These are phyloP conservation scores for Begonia fuchsioides DNA, from an alignment of 306 rosid genomes.

Conservation along the genomic window DNA sequence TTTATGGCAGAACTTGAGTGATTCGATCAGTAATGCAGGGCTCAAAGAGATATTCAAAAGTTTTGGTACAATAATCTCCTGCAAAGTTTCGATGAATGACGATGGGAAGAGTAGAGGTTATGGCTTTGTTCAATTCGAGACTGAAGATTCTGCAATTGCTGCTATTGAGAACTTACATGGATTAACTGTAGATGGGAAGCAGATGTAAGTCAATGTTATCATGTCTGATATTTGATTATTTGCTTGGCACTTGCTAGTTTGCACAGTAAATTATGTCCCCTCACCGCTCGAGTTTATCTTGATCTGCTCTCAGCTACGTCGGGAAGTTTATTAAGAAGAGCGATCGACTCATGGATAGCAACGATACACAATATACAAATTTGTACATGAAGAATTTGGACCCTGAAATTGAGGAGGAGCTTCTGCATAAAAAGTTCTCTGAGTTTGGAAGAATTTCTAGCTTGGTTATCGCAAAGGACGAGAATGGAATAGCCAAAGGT, in stretches of 20 bases:
- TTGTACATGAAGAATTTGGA: constrained; percentile 74
- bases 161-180: constrained; percentile 1
- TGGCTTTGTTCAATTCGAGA: constrained; percentile 2
- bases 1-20: constrained; percentile 1
- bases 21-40: neutral
- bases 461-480: constrained; percentile 45
- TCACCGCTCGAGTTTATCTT: too few relatives aligned
- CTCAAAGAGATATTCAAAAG: neutral
- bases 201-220: neutral
- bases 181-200: neutral
- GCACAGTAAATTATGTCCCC: neutral
- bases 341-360: constrained; percentile 41
- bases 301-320: constrained; percentile 41
- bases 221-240: neutral
- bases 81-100: neutral
- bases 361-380: constrained; percentile 58
- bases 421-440: constrained; percentile 46
- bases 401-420: constrained; percentile 35
- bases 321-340: constrained; percentile 51
- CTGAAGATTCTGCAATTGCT: neutral
- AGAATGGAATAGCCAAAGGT: constrained; percentile 51
- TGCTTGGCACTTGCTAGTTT: neutral
- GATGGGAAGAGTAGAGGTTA: neutral
- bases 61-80: neutral
- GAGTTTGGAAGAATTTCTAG: constrained; percentile 60